phyloP scores from a whole-genome alignment of 225 moss, liverwort and hornwort species.

The Thuidium tamariscinum region DNA sequence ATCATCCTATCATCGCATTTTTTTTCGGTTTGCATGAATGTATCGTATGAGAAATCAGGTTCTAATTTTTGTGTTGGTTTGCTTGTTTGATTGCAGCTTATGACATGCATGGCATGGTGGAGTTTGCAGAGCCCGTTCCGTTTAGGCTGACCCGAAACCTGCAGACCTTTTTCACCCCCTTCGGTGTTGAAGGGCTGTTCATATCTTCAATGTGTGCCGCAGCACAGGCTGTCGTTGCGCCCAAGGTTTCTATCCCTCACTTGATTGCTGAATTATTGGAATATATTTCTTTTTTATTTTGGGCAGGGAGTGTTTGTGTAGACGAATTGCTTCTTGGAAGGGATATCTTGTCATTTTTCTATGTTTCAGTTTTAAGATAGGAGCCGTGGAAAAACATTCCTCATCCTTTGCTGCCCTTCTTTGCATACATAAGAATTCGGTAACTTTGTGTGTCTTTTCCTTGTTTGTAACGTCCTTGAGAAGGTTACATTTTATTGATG shows the following conservation, averaged over 20 bases:
- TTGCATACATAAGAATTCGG: not conserved
- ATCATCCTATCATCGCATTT: not conserved
- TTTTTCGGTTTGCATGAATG: not conserved
- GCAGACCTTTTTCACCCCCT: constrained; percentile 98
- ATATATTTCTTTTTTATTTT: not conserved
- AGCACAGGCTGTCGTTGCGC: constrained; percentile 87
- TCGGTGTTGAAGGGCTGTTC: constrained; percentile 95
- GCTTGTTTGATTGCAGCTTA: constrained; percentile 59
- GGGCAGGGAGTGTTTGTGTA: not conserved
- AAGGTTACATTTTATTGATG: not conserved
- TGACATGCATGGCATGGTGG: constrained; percentile 91
- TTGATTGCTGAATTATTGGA: not conserved
- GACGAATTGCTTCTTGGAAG: not conserved
- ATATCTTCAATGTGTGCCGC: constrained; percentile 99
- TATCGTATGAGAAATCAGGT: not conserved
- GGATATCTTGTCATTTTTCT: not conserved
- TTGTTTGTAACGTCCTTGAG: not conserved
- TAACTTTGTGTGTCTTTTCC: not conserved
- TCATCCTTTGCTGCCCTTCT: not conserved
- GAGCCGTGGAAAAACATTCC: not conserved
- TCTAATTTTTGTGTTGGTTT: not conserved
- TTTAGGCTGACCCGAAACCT: constrained; percentile 93
- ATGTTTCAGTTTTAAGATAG: not conserved
- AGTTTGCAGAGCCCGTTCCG: constrained; percentile 91
- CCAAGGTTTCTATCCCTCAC: constrained; percentile 52